Conservation (phyloP, 306 rosid species). For the Rosa persica region DNA sequence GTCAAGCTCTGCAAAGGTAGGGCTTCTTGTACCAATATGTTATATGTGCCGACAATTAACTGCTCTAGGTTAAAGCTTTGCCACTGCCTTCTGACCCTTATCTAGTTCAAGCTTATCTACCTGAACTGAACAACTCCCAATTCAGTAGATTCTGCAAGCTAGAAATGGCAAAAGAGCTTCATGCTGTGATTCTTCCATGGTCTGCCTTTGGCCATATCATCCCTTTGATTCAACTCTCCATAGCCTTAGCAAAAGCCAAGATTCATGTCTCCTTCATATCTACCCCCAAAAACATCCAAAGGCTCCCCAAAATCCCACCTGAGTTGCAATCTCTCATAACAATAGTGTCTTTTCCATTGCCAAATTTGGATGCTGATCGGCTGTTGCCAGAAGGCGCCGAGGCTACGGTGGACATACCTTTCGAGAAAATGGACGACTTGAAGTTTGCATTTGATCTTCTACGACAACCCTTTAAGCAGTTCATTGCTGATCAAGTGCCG, state of each 20-base stretch:
- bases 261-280: conserved; percentile 29
- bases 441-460: neutral
- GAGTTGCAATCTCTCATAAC: neutral
- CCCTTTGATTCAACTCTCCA: conserved; percentile 11
- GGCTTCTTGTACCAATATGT: neutral
- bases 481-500: conserved; percentile 1
- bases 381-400: neutral
- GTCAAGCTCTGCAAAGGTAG: neutral
- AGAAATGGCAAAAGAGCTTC: conserved; percentile 9
- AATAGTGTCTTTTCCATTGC: conserved; percentile 14
- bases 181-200: conserved; percentile 26
- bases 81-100: neutral
- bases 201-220: conserved; percentile 33
- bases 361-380: neutral
- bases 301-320: conserved; percentile 22
- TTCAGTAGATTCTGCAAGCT: neutral
- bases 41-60: neutral
- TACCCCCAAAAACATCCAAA: conserved; percentile 19
- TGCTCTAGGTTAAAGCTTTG: neutral
- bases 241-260: conserved; percentile 23
- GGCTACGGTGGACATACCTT: conserved; percentile 9
- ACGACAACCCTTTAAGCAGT: neutral
- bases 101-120: neutral
- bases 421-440: neutral
- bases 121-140: neutral